Conservation (phyloP, 2,329 filamentous ascomycete genomes). For the Mycosphaerelloides madeirae region DNA sequence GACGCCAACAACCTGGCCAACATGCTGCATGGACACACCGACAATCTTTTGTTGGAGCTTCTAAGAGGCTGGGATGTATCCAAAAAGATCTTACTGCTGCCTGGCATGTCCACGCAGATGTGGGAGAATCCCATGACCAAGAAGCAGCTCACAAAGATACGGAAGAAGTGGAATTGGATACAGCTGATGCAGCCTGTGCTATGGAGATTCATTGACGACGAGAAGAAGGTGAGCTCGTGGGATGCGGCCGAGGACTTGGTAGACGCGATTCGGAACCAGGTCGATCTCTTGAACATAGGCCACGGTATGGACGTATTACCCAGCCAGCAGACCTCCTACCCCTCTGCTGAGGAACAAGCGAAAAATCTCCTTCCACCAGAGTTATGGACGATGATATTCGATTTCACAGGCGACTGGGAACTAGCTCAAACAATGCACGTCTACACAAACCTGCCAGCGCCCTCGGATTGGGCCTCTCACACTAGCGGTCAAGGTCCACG, state of each 20-base stretch:
- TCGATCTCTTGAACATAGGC: slow-evolving; percentile 68
- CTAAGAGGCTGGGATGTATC: slow-evolving; percentile 80
- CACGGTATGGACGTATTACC: slow-evolving; percentile 58
- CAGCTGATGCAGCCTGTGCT: slow-evolving; percentile 74
- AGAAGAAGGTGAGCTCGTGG: slow-evolving; percentile 50
- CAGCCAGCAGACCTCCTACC: slow-evolving; percentile 31
- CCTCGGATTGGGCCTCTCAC: slow-evolving; percentile 65
- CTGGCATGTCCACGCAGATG: slow-evolving; percentile 83
- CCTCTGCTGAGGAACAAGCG: slow-evolving; percentile 23
- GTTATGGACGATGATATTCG: slow-evolving; percentile 83
- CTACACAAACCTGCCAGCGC: slow-evolving; percentile 70
- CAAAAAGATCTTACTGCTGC: slow-evolving; percentile 79
- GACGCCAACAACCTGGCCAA: slow-evolving; percentile 79
- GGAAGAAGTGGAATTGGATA: slow-evolving; percentile 82
- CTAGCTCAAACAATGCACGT: slow-evolving; percentile 74
- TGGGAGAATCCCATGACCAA: slow-evolving; percentile 88
- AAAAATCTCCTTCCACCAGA: slow-evolving; percentile 65
- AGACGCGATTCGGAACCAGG: slow-evolving; percentile 70
- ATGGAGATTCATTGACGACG: slow-evolving; percentile 62
- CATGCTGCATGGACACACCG: slow-evolving; percentile 80
- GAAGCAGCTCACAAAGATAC: slow-evolving; percentile 78
- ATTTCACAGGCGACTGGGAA: slow-evolving; percentile 85
- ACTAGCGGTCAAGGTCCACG: slow-evolving; percentile 61
- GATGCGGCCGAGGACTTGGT: slow-evolving; percentile 65
- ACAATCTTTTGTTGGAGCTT: slow-evolving; percentile 74